phyloP scores from a whole-genome alignment of 2,329 filamentous ascomycete species.

The Apiospora koreana region DNA sequence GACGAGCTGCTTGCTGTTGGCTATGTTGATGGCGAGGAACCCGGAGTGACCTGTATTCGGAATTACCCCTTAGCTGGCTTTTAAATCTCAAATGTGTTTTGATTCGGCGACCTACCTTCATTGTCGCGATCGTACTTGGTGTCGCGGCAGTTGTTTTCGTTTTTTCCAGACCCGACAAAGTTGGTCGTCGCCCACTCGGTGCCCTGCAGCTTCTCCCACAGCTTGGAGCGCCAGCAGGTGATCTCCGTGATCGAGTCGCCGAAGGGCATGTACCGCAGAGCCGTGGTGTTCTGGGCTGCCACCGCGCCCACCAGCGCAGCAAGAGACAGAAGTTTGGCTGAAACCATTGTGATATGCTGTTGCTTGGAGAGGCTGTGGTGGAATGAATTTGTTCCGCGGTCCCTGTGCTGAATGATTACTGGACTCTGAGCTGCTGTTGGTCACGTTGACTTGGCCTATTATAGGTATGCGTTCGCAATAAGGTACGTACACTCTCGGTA shows the following conservation, averaged over 20 bases:
- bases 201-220: slow-evolving; percentile 41
- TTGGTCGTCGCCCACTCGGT: slow-evolving; percentile 39
- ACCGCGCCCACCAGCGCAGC: slow-evolving; percentile 20
- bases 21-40: slow-evolving; percentile 45
- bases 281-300: slow-evolving; percentile 26
- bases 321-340: slow-evolving; percentile 22
- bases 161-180: slow-evolving; percentile 37
- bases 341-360: neutral
- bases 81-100: too few species aligned
- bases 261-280: slow-evolving; percentile 41
- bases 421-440: neutral
- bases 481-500: neutral
- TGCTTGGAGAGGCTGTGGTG: neutral
- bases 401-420: neutral
- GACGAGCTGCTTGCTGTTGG: slow-evolving; percentile 41
- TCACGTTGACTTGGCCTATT: neutral
- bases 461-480: neutral
- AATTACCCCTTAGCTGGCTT: neutral
- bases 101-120: slow-evolving; percentile 29
- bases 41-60: slow-evolving; percentile 33
- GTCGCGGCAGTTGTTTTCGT: slow-evolving; percentile 36
- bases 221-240: slow-evolving; percentile 43
- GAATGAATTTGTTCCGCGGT: neutral
- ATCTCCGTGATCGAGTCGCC: slow-evolving; percentile 46
- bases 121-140: slow-evolving; percentile 43